Base-by-base conservation (phyloP, 31 red algal genomes). In the Porphyra umbilicalis region DNA sequence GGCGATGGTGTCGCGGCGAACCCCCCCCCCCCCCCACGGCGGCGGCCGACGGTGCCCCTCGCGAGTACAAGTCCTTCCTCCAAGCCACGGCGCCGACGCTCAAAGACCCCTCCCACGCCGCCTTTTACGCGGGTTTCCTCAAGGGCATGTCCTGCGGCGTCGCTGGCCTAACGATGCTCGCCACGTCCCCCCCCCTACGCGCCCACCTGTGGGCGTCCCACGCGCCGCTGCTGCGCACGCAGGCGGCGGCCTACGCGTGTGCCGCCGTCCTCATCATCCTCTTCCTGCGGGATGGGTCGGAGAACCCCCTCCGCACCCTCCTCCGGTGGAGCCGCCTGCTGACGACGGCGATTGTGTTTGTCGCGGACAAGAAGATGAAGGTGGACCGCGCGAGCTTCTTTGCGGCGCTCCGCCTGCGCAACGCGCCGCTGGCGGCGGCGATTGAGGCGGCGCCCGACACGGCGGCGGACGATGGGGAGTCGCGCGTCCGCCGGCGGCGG, bases 21-120 rank as follows among this genome's bases (percentile, higher is more conserved):
- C n/a, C n/a, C 44, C 5, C 57, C 18, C 25, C 57, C 57, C 25
- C 30, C 20, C 2, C 7, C 14, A 25, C 7, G 6, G 57, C 25
- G 3, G 25, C 57, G 6, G 57, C 25, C 30, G 57, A 29, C 25
- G 57, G 4, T 18, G 57, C 57, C 20, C 0, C 57, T 29, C 57
- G 57, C 30, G 57, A 71, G 57, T 71, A 71, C 57, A 71, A 71
- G 57, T 71, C 57, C 14, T 71, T 71, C 20, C 25, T n/a, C 25
- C 25, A n/a, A 7, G 6, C 57, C 4, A 16, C 16, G 20, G 25
- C 57, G 3, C 57, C 57, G 4, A 71, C 57, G 3, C 57, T 71
- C 57, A 94, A 94, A 87, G 87, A 94, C 80, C 87, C 87, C 14
- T 94, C 91, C n/a, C 91, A 94, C 67, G 81, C 75, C 35, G 91